Evolutionary conservation across 768 basidiomycete species (phyloP), one percentile per base, ranked within the genome.

Genomic region (Gloeophyllum trabeum): DNA sequence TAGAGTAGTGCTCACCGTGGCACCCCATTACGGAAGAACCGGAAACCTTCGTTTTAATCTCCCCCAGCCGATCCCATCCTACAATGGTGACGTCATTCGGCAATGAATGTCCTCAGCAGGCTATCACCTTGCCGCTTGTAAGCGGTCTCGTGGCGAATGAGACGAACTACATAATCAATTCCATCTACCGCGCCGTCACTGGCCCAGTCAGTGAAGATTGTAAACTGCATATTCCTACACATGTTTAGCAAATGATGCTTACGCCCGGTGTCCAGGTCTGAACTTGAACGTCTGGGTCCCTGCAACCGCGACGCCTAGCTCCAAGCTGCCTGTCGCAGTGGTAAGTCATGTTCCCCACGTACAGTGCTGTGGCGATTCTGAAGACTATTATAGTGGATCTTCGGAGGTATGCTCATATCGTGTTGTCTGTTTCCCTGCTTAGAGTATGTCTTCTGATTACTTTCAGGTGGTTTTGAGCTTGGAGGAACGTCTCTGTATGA

Each of bases 11-110:
- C 41, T 34, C 16, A 24, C 28, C 6, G n/a, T 19, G 20, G 26
- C 22, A 4, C 18, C 22, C 21, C 16, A 1, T 13, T n/a, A 14
- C 10, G 20, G 20, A 30, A 67, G 64, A n/a, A 51, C 55, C 1
- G 54, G 54, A 18, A 49, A 63, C 5, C 51, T 57, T 2, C 66
- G 69, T 1, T 67, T 70, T 43, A 56, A 49, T 19, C 53, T 40
- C 7, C 65, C 70, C 4, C 40, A 50, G 23, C 32, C 51, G 4
- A 23, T 30, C 18, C 18, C 14, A 0, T 46, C 46, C 3, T 52
- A 54, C 30, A 39, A 35, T 5, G 56, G 54, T 40, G 5, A 50
- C 42, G 21, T 25, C 39, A 5, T 58, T 42, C 40, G 56, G 56
- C 1, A 25, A 39, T 23, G 26, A 51, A 6, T 57, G 56, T 36